Conservation (phyloP, 148 eudicot species). For the Rheum nobile region DNA sequence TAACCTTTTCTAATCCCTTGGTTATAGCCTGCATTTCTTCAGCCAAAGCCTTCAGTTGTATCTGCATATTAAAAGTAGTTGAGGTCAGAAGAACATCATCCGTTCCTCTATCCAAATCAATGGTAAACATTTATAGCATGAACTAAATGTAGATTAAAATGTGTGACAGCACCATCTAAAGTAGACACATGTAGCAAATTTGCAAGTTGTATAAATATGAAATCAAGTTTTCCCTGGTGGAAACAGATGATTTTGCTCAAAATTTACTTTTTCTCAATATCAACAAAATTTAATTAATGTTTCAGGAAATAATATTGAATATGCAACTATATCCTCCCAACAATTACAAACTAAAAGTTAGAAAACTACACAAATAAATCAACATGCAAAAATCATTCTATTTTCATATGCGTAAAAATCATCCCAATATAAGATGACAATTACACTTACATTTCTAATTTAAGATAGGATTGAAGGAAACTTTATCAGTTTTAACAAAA, state of each 20-base stretch:
- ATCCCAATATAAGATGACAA: not conserved
- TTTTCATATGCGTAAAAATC: not conserved
- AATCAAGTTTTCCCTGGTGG: not conserved
- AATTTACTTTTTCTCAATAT: not conserved
- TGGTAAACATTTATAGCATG: not conserved
- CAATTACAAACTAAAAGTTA: not conserved
- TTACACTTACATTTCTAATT: not conserved
- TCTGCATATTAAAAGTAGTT: conserved; percentile 30
- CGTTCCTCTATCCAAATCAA: not conserved
- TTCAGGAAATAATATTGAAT: not conserved
- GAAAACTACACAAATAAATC: not conserved
- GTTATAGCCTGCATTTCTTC: conserved; percentile 98
- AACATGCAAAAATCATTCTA: not conserved
- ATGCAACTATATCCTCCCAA: not conserved
- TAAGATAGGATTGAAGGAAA: not conserved
- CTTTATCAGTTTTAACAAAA: not conserved
- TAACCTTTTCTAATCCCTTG: conserved; percentile 83
- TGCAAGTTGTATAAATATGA: not conserved
- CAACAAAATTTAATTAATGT: not conserved
- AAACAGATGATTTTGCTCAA: not conserved
- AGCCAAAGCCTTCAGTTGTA: conserved; percentile 88
- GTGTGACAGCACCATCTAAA: not conserved
- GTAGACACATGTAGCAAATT: not conserved
- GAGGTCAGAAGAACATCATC: not conserved
- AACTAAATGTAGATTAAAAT: not conserved